Conservation (phyloP, 345 rosid genomes). For the Laguncularia racemosa region DNA sequence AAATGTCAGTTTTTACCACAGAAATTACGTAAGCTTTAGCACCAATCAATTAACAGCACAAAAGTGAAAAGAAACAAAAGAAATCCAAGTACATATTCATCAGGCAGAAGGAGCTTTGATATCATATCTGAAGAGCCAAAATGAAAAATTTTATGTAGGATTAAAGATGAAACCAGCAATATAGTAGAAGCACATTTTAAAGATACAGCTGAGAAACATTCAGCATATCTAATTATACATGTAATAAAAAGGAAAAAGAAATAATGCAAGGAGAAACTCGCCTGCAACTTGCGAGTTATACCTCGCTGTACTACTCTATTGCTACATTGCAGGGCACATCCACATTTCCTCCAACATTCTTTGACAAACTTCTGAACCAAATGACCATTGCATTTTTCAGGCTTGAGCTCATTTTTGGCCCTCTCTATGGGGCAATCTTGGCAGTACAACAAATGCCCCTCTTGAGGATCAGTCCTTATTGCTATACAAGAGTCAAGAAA, state of each 20-base stretch:
- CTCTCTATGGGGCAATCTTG: constrained; percentile 70
- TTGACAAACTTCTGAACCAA: constrained; percentile 72
- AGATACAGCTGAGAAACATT: not conserved
- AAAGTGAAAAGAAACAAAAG: not conserved
- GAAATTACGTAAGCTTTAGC: too few relatives aligned
- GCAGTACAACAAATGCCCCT: constrained; percentile 40
- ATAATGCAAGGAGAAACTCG: constrained; percentile 13
- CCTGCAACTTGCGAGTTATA: constrained; percentile 60
- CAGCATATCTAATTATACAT: not conserved
- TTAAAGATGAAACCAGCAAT: not conserved
- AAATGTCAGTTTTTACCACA: too few relatives aligned
- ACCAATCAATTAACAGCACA: too few relatives aligned
- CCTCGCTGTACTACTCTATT: constrained; percentile 85
- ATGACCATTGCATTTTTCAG: constrained; percentile 78
- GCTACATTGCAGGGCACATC: constrained; percentile 68
- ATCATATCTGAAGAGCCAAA: not conserved
- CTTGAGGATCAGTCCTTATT: constrained; percentile 29
- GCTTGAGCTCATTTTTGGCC: constrained; percentile 26
- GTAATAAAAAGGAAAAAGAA: not conserved
- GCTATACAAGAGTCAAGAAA: constrained; percentile 45
- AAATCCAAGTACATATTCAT: not conserved
- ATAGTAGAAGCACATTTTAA: not conserved
- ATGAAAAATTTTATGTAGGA: not conserved
- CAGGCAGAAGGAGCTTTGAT: too few relatives aligned
- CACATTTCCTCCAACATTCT: constrained; percentile 94